Evolutionary conservation across 2,329 filamentous ascomycete genomes (phyloP), one percentile per base, ranked within the genome.

Genomic region (Pseudocercospora eumusae): DNA sequence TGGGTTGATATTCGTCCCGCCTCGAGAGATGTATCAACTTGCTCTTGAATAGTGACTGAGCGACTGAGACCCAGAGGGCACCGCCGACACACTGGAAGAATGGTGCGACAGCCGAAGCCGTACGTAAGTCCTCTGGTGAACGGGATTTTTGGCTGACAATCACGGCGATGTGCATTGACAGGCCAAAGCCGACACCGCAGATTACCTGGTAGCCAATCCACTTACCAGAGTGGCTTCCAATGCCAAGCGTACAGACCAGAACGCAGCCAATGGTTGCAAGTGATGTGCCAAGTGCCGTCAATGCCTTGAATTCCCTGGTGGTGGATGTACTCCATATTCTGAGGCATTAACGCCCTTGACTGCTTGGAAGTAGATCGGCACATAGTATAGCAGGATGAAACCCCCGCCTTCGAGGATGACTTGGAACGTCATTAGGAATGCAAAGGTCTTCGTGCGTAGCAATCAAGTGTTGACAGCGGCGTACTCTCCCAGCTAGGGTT

Each of bases 331-430:
- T 18, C 78, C 79, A n/a, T 78, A 80, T 28, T 77, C 75, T 15
- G 75, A 75, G 4, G 79, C 77, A 0, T 71, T 73, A 2, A 73
- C 75, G 4, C 76, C 76, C 56, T 80, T 78, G 68, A 81, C 78
- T 9, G 77, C 75, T 64, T 81, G 75, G 79, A 80, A 78, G 66
- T 79, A 70, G 77, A 79, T 33, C 71, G 74, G 69, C 50, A 79
- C 69, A 64, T 76, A 80, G 71, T 77, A 79, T 10, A 70, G 55
- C 10, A 64, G 49, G 27, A 62, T 40, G 50, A 70, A 64, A 59
- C 67, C 66, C 10, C 59, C 59, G 13, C 57, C 65, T 40, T 42
- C 52, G 59, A 71, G 67, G 62, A 79, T 73, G 66, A 79, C 74
- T 11, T 73, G 68, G 62, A 73, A 81, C 9, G 73, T 56, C 31